Conservation (phyloP, 306 rosid species). For the Casuarina glauca region DNA sequence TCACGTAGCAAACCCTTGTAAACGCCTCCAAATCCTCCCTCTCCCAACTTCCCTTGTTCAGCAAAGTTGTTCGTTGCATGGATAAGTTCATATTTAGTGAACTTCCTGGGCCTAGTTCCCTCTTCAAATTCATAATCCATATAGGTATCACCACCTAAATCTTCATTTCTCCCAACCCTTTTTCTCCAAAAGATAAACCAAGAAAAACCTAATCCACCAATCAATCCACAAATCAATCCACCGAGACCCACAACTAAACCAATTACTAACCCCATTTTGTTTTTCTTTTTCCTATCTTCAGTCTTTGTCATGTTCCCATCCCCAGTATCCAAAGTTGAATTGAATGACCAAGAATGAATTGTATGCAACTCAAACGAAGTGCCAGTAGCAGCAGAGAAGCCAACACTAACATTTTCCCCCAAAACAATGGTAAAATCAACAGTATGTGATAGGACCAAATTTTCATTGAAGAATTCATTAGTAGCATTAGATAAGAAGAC, state of each 20-base stretch:
- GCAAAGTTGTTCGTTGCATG: slow-evolving; percentile 48
- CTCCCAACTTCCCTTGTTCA: slow-evolving; percentile 63
- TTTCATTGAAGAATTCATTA: too few species aligned
- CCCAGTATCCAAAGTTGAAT: background rate
- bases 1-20: slow-evolving; percentile 13
- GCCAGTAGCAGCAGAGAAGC: too few species aligned
- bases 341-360: too few species aligned
- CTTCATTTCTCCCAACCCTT: slow-evolving; percentile 27
- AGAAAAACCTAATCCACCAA: slow-evolving; percentile 38
- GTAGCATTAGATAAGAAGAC: too few species aligned
- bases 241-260: slow-evolving; percentile 25
- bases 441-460: too few species aligned
- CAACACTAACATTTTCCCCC: too few species aligned
- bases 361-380: too few species aligned
- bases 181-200: slow-evolving; percentile 49
- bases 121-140: too few species aligned
- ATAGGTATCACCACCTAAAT: too few species aligned
- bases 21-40: too few species aligned
- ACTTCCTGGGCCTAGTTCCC: slow-evolving; percentile 65
- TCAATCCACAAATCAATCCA: slow-evolving; percentile 35
- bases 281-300: background rate
- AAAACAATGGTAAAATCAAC: too few species aligned
- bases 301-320: background rate
- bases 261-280: slow-evolving; percentile 9
- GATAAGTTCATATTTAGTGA: slow-evolving; percentile 51